A percentile compares a stretch with the other conserved stretches of the same genome.
These are phyloP conservation scores for Leucosporidium scottii DNA, from an alignment of 768 basidiomycete genomes.

Conservation along the genomic window DNA sequence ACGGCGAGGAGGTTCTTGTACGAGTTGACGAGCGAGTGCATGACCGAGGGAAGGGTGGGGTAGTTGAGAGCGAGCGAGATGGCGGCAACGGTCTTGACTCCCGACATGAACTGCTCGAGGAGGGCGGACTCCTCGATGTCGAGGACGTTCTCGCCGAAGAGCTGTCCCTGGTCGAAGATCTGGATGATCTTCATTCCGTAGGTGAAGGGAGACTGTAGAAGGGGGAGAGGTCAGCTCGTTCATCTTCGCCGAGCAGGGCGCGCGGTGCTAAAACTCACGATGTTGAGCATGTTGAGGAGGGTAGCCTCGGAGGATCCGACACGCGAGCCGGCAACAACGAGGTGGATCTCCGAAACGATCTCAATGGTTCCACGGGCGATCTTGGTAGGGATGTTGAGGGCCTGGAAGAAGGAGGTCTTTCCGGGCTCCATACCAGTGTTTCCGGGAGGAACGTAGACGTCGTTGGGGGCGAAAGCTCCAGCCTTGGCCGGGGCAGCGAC, in stretches of 20 bases:
- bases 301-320: slow-evolving; percentile 97
- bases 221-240: neutral
- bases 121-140: slow-evolving; percentile 89
- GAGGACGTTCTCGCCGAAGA: slow-evolving; percentile 81
- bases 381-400: slow-evolving; percentile 98
- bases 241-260: neutral
- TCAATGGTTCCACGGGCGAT: slow-evolving; percentile 99
- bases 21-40: slow-evolving; percentile 92
- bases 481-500: slow-evolving; percentile 98
- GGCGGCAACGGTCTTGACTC: slow-evolving; percentile 90
- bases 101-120: slow-evolving; percentile 80
- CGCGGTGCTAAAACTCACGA: slow-evolving; percentile 42
- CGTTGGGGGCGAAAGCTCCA: slow-evolving; percentile 86
- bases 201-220: slow-evolving; percentile 62
- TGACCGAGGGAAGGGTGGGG: slow-evolving; percentile 88
- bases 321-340: slow-evolving; percentile 83
- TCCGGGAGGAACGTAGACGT: slow-evolving; percentile 84
- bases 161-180: slow-evolving; percentile 89
- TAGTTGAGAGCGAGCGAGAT: slow-evolving; percentile 93
- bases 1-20: slow-evolving; percentile 93
- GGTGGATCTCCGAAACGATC: slow-evolving; percentile 95
- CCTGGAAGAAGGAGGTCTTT: slow-evolving; percentile 99
- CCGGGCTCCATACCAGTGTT: slow-evolving; percentile 99
- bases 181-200: slow-evolving; percentile 98
- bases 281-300: slow-evolving; percentile 98